Evolutionary conservation across 2,329 filamentous ascomycete genomes (phyloP).

Genomic region (Dactylellina leptospora): DNA sequence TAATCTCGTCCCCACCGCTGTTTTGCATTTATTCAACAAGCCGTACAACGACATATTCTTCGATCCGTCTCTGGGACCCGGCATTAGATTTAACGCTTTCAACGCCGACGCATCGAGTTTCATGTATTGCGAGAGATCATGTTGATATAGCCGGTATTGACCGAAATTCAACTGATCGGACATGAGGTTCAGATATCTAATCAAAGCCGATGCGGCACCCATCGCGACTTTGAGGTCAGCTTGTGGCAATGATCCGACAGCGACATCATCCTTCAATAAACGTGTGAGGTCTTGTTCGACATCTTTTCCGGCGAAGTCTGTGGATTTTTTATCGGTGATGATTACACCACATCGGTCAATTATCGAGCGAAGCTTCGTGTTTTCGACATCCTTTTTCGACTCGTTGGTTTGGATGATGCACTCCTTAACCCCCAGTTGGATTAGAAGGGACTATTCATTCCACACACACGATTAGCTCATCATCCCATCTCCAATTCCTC

Average conservation of each 20-base stretch:
- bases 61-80: conserved; percentile 89
- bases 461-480: conserved; percentile 18
- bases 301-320: conserved; percentile 86
- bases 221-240: conserved; percentile 95
- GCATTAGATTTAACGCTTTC: conserved; percentile 96
- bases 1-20: conserved; percentile 86
- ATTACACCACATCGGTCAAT: conserved; percentile 92
- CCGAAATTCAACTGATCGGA: conserved; percentile 95
- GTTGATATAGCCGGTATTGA: conserved; percentile 95
- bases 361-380: conserved; percentile 85
- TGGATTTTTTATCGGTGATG: conserved; percentile 77
- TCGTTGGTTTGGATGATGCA: conserved; percentile 85
- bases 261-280: conserved; percentile 84
- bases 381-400: conserved; percentile 83
- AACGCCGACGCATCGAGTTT: conserved; percentile 94
- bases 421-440: conserved; percentile 94
- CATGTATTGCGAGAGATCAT: conserved; percentile 97
- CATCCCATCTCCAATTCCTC: background rate
- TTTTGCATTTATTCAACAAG: conserved; percentile 96
- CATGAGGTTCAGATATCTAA: conserved; percentile 84
- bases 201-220: conserved; percentile 90
- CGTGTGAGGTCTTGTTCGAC: conserved; percentile 94
- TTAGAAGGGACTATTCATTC: conserved; percentile 72
- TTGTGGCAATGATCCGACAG: conserved; percentile 79
- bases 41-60: conserved; percentile 98